These are phyloP conservation scores for Sedum album DNA, from an alignment of 164 flowering plant genomes.

Conservation along the genomic window DNA sequence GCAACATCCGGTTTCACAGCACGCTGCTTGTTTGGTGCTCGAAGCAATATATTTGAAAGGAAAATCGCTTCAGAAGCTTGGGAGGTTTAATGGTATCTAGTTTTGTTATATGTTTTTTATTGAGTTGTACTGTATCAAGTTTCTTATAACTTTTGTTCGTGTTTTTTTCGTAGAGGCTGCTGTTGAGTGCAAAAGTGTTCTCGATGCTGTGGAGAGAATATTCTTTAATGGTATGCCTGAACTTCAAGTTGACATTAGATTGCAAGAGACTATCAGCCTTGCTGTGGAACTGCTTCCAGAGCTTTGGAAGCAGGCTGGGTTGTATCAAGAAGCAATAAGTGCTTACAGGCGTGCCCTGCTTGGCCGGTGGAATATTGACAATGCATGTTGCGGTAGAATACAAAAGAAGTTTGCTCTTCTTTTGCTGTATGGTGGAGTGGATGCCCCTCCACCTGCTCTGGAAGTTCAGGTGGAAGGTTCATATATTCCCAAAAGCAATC, in stretches of 20 bases:
- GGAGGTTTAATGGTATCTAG: conserved; percentile 49
- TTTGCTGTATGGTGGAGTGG: conserved; percentile 80
- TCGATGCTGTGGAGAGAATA: conserved; percentile 88
- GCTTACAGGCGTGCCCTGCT: conserved; percentile 87
- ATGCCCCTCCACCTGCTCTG: conserved; percentile 78
- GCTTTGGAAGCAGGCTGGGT: conserved; percentile 81
- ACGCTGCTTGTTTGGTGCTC: conserved; percentile 78
- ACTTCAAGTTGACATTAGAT: conserved; percentile 51
- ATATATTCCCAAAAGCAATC: conserved; percentile 73
- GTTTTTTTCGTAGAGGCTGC: conserved; percentile 75
- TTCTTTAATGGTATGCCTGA: conserved; percentile 70
- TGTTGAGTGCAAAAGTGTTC: conserved; percentile 71
- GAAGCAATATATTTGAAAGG: conserved; percentile 88
- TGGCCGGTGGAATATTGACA: conserved; percentile 81
- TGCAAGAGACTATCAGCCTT: conserved; percentile 83
- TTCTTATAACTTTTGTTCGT: conserved; percentile 15
- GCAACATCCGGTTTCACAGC: conserved; percentile 46
- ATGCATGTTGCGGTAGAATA: conserved; percentile 72
- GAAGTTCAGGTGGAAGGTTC: conserved; percentile 67
- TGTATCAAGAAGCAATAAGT: conserved; percentile 61
- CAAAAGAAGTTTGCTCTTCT: conserved; percentile 79
- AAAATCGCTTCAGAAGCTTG: conserved; percentile 91
- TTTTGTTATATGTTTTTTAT: not conserved
- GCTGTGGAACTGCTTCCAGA: conserved; percentile 98
- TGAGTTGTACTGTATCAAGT: not conserved